Evolutionary conservation across 352 stramenopile species (phyloP), one percentile per base, ranked within the genome.

Genomic region (Pythium catenulatum): DNA sequence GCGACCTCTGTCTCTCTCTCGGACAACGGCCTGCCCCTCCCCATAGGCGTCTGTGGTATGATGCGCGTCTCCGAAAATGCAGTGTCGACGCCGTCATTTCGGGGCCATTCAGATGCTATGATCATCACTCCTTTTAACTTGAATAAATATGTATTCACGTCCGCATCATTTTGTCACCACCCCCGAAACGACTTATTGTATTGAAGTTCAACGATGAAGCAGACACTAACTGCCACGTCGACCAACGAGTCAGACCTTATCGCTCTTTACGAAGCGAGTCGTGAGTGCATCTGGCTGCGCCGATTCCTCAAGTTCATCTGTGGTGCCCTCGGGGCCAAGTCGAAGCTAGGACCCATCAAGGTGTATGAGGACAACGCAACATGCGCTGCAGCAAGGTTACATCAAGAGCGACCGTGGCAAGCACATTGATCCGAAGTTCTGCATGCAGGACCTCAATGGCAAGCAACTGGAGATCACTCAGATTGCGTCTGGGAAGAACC

Each of bases 341-440:
- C n/a, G 25, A 74, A 74, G 43, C 43, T 82, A 19, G 15, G 4
- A 34, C 74, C 74, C 21, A 82, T 82, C 45, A 74, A 7, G 15
- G 65, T 82, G 56, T 74, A 46, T 25, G 74, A 74, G n/a, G 52
- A 86, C 74, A 72, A 87, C 78, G 25, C 85, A 9, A 69, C 79
- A 11, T 86, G 79, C 39, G 70, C 78, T 54, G 70, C 61, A 63
- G 52, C 70, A 61, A 65, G 80, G 80, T 1, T 87, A 82, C 58
- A 87, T 87, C 72, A 82, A 82, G 59, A 87, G 37, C 30, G 80
- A 87, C 63, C 80, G 80, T 48, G 82, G 45, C 34, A 87, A 87
- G 59, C 80, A 87, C 59, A 87, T 82, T 21, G 80, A 87, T 72
- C 80, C 80, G 8, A 87, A 87, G 70, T 87, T 87, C 48, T 82